A percentile compares a stretch with the other conserved stretches of the same genome.
Evolutionary conservation across 345 rosid species (phyloP).

Genomic region (Syzygium oleosum): DNA sequence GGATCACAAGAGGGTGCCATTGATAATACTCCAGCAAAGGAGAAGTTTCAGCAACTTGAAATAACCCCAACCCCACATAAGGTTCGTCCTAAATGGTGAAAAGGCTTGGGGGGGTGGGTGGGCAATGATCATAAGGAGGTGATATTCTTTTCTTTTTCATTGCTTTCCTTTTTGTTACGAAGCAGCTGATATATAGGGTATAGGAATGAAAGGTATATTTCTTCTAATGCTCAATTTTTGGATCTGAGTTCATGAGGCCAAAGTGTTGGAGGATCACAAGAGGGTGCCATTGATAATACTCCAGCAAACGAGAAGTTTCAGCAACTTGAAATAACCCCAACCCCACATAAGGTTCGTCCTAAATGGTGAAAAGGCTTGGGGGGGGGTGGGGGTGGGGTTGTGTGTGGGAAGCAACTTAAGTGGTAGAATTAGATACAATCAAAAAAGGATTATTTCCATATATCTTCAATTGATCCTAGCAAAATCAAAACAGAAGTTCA

Average conservation of each 20-base stretch:
- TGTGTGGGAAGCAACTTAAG: background rate
- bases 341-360: background rate
- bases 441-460: background rate
- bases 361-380: background rate
- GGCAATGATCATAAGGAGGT: background rate
- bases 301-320: background rate
- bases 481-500: background rate
- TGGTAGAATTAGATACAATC: background rate
- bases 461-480: background rate
- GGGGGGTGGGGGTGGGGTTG: too few relatives aligned
- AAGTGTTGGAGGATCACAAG: background rate
- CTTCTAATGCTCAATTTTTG: background rate
- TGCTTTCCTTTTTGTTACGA: background rate
- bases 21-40: background rate
- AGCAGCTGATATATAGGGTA: background rate
- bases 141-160: background rate
- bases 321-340: background rate
- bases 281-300: background rate
- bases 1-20: background rate
- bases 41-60: background rate
- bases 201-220: background rate
- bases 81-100: background rate
- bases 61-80: background rate
- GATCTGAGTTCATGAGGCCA: background rate
- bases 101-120: background rate